Conservation (phyloP, 768 basidiomycete species). For the Hericium erinaceus region DNA sequence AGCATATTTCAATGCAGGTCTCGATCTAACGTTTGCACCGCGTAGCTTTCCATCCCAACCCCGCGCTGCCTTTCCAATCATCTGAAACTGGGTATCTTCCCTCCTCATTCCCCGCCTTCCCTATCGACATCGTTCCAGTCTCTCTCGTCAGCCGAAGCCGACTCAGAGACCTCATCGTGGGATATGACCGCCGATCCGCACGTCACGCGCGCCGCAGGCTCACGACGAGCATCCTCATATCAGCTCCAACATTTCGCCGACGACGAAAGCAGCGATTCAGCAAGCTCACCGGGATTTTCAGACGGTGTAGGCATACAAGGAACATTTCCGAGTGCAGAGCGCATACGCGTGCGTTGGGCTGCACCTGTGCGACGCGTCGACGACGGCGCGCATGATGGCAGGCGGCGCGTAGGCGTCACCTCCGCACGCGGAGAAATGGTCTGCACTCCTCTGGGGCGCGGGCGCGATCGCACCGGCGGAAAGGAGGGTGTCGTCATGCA, state of each 20-base stretch:
- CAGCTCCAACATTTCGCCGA: conserved; percentile 70
- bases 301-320: conserved; percentile 66
- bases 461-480: conserved; percentile 28
- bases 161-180: conserved; percentile 50
- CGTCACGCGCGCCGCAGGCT: conserved; percentile 46
- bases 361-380: conserved; percentile 30
- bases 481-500: conserved; percentile 47
- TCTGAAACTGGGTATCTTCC: conserved; percentile 65
- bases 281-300: conserved; percentile 38
- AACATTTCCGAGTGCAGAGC: conserved; percentile 69
- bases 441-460: conserved; percentile 45
- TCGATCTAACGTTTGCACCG: neutral
- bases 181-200: conserved; percentile 70
- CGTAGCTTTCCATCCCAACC: conserved; percentile 64
- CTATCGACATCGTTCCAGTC: conserved; percentile 59
- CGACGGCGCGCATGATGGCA: conserved; percentile 41
- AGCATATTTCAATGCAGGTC: neutral
- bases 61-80: conserved; percentile 74
- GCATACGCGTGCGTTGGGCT: conserved; percentile 72
- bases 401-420: conserved; percentile 61
- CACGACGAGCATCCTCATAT: conserved; percentile 35
- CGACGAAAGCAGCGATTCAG: conserved; percentile 75
- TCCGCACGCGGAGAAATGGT: conserved; percentile 61
- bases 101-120: conserved; percentile 38
- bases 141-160: conserved; percentile 63